Evolutionary conservation across 148 eudicot genomes (phyloP).

Genomic region (Beta vulgaris): DNA sequence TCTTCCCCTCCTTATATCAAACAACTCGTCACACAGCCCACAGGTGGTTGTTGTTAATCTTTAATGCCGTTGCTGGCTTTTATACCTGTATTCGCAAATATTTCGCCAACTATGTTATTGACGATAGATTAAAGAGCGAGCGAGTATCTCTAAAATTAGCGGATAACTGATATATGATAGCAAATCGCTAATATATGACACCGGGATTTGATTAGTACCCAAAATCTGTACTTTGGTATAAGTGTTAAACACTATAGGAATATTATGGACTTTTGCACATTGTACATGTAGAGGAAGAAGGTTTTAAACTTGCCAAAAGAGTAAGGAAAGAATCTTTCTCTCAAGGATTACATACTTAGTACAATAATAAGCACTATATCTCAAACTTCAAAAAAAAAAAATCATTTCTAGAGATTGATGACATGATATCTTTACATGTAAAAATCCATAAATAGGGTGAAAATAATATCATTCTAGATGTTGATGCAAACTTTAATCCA

Average conservation of each 20-base stretch:
- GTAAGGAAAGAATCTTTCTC: slow-evolving; percentile 32
- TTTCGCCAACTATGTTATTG: neutral
- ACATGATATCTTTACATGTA: slow-evolving; percentile 1
- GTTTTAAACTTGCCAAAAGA: slow-evolving; percentile 32
- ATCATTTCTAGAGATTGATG: slow-evolving; percentile 21
- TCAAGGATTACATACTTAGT: neutral
- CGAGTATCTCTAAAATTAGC: no score
- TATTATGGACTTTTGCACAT: slow-evolving; percentile 9
- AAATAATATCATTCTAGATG: slow-evolving; percentile 28
- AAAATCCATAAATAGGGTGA: slow-evolving; percentile 12
- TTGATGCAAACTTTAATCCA: slow-evolving; percentile 32
- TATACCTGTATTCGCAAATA: slow-evolving; percentile 16
- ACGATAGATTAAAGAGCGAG: no score
- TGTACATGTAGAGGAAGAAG: neutral
- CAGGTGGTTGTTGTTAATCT: neutral
- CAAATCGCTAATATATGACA: no score
- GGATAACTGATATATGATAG: no score
- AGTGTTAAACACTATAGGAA: slow-evolving; percentile 13
- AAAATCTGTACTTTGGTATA: neutral
- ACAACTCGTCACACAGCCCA: neutral
- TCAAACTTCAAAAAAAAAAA: neutral
- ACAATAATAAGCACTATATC: neutral
- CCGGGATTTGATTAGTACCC: neutral
- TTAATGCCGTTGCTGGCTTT: neutral
- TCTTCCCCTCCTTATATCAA: neutral